Evolutionary conservation across 345 rosid genomes (phyloP).

Genomic region (Clausena lansium): DNA sequence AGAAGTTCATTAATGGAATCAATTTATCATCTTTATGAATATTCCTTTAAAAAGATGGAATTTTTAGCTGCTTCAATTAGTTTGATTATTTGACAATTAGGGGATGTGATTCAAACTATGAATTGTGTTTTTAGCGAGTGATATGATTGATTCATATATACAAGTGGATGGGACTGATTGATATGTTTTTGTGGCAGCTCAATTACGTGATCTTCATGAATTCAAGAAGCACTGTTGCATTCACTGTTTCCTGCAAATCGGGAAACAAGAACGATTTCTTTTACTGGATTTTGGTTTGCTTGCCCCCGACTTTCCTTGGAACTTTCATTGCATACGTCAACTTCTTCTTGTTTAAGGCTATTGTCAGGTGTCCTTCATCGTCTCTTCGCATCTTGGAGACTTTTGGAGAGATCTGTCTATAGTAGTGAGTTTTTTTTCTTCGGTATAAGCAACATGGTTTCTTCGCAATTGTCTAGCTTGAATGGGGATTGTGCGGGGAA

Average conservation of each 20-base stretch:
- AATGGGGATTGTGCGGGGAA: constrained; percentile 17
- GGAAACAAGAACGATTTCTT: constrained; percentile 49
- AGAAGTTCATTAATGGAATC: neutral
- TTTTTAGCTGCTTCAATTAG: neutral
- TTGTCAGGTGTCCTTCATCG: constrained; percentile 32
- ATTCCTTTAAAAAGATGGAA: neutral
- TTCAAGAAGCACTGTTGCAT: constrained; percentile 47
- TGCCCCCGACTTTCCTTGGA: constrained; percentile 43
- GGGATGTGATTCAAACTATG: neutral
- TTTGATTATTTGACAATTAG: neutral
- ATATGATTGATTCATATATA: neutral
- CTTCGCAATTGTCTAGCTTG: constrained; percentile 34
- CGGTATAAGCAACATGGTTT: constrained; percentile 24
- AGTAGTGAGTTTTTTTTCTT: neutral
- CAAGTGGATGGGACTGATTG: neutral
- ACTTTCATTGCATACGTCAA: constrained; percentile 26
- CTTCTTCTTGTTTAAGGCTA: constrained; percentile 37
- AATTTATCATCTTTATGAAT: neutral
- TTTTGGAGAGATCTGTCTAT: constrained; percentile 11
- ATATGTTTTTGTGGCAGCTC: constrained; percentile 18
- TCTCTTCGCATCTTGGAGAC: constrained; percentile 11
- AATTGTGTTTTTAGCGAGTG: neutral
- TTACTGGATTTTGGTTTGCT: constrained; percentile 51
- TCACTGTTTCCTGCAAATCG: constrained; percentile 58
- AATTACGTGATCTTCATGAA: constrained; percentile 39